These are phyloP conservation scores for Pseudogymnoascus sp. DNA, from an alignment of 2,329 filamentous ascomycete genomes.

Conservation along the genomic window DNA sequence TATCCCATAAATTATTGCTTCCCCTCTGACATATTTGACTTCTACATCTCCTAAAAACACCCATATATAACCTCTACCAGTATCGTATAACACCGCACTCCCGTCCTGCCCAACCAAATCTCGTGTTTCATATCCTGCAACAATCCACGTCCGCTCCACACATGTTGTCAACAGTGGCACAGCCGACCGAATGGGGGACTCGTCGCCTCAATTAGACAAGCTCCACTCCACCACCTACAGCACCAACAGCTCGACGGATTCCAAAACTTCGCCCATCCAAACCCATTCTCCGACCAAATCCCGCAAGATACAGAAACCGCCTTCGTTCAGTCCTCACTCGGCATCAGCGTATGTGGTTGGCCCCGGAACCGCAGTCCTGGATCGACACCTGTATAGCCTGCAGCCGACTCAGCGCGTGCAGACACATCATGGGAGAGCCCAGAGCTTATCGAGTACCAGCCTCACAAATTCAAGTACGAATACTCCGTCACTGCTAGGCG, in stretches of 20 bases:
- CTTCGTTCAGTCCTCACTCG: neutral
- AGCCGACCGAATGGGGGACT: constrained; percentile 9
- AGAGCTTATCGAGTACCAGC: constrained; percentile 9
- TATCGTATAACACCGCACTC: neutral
- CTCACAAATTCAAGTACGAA: constrained; percentile 7
- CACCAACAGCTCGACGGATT: constrained; percentile 5
- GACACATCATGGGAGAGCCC: constrained; percentile 7
- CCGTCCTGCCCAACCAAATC: neutral
- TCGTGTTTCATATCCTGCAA: constrained; percentile 5
- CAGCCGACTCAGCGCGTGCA: constrained; percentile 5
- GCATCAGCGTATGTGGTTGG: constrained; percentile 1
- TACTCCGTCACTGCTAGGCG: constrained; percentile 2
- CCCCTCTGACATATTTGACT: neutral
- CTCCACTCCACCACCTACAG: constrained; percentile 3
- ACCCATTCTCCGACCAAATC: neutral
- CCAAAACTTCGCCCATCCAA: neutral
- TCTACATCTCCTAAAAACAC: neutral
- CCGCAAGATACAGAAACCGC: neutral
- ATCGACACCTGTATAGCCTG: constrained; percentile 6
- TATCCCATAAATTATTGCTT: neutral
- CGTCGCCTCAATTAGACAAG: constrained; percentile 3
- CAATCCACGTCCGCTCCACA: neutral
- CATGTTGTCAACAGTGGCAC: constrained; percentile 9
- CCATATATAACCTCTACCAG: neutral
- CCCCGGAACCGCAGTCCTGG: constrained; percentile 7